Evolutionary conservation across 768 basidiomycete species (phyloP), one percentile per base, ranked within the genome.

Genomic region (Lyophyllum atratum): DNA sequence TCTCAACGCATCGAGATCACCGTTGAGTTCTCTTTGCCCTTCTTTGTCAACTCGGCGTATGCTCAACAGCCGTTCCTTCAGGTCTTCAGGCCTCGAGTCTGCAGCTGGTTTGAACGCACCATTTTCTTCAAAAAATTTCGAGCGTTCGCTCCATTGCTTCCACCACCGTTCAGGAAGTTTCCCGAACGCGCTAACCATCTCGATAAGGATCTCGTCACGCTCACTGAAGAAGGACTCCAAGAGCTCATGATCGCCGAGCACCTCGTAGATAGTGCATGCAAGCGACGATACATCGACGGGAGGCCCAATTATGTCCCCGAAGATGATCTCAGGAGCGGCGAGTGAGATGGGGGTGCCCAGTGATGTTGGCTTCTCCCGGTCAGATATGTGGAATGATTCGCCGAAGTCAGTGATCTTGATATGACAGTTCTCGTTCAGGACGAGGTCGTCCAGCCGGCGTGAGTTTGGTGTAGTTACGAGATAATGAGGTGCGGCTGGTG

Each of bases 351-450:
- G 33, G 1, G 50, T 52, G 19, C 52, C 40, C 4, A 55, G 34
- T 12, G 26, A 34, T 49, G n/a, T 33, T 43, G 39, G 44, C 12
- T 2, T 17, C n/a, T 22, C 12, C 2, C 22, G 9, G n/a, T 59
- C 44, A 14, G 43, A 42, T 9, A 45, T n/a, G 26, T 44, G 50
- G 40, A 55, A 55, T 8, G 46, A 52, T 59, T 55, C 49, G n/a
- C 58, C 54, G 26, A 59, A 55, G 29, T 59, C 46, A 10, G 49
- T 43, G 24, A 59, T 59, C 51, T 56, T 52, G 21, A 49, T 56
- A 3, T 34, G 34, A 39, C 50, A 56, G 29, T 37, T 39, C 28
- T 52, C 28, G 22, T 55, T 26, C 37, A 59, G 29, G n/a, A 55
- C 22, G 40, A 52, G 28, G n/a, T 19, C 42, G 5, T 49, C 54